A percentile compares a stretch with the other conserved stretches of the same genome.
Conservation (phyloP, 2,329 filamentous ascomycete species). For the Tolypocladium tundrense region DNA sequence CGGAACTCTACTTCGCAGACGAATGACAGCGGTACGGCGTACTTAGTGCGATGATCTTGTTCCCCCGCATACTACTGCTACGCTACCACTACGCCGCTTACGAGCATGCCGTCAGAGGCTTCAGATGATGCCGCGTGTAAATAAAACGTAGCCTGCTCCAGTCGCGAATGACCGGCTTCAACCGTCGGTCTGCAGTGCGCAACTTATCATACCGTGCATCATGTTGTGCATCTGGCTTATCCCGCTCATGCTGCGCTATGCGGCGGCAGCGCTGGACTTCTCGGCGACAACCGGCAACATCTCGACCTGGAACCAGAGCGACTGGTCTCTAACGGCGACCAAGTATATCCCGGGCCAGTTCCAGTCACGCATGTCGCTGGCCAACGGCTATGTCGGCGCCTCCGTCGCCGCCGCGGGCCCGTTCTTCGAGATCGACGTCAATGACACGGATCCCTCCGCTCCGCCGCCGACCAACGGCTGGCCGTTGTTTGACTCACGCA, state of each 20-base stretch:
- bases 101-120: neutral
- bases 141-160: neutral
- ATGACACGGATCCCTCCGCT: slow-evolving; percentile 2
- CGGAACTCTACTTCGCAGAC: too few species aligned
- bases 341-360: slow-evolving; percentile 9
- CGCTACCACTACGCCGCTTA: neutral
- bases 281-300: neutral
- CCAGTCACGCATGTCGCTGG: slow-evolving; percentile 16
- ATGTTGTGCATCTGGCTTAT: neutral
- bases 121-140: neutral
- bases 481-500: slow-evolving; percentile 54
- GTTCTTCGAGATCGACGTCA: slow-evolving; percentile 15
- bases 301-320: neutral
- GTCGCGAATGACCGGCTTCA: neutral
- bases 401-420: slow-evolving; percentile 15
- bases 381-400: slow-evolving; percentile 19
- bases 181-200: neutral
- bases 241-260: neutral
- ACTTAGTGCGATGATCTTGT: too few species aligned
- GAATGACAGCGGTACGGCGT: too few species aligned
- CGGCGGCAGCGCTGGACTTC: neutral
- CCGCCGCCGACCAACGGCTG: slow-evolving; percentile 45
- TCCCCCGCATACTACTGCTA: neutral
- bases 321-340: neutral
- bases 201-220: neutral